A percentile compares a stretch with the other conserved stretches of the same genome.
phyloP scores from a whole-genome alignment of 2,329 filamentous ascomycete genomes.

The Penicillium sp. region DNA sequence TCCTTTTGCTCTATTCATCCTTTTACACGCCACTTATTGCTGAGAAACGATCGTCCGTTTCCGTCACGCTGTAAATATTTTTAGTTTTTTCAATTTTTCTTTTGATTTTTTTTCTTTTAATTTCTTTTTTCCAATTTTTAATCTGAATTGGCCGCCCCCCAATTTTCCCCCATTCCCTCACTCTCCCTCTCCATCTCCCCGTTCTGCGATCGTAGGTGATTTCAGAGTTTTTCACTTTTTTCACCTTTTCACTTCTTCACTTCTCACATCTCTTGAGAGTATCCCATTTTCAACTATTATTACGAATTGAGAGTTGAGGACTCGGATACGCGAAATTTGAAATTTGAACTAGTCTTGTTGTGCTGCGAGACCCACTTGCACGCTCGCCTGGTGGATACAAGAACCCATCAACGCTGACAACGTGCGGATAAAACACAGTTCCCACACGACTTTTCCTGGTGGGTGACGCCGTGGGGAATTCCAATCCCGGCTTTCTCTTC shows the following conservation, averaged over 20 bases:
- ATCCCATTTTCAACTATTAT: neutral
- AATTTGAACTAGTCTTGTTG: constrained; percentile 33
- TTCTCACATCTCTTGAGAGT: constrained; percentile 1
- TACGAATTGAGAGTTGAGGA: neutral
- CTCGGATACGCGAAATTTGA: constrained; percentile 28
- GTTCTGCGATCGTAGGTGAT: constrained; percentile 15
- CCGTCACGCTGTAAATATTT: constrained; percentile 10
- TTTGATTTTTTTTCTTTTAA: constrained; percentile 16
- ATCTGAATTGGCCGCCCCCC: constrained; percentile 16
- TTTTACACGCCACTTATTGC: constrained; percentile 9
- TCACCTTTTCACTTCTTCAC: constrained; percentile 12
- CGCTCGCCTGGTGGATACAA: constrained; percentile 40
- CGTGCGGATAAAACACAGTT: constrained; percentile 42
- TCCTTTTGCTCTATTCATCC: constrained; percentile 4
- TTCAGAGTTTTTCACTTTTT: constrained; percentile 14
- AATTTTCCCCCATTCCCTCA: constrained; percentile 15
- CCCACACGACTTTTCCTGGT: constrained; percentile 32
- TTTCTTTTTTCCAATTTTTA: constrained; percentile 11
- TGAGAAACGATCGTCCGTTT: constrained; percentile 25
- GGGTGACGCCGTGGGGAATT: constrained; percentile 38
- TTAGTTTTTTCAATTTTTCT: constrained; percentile 14
- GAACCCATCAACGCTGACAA: constrained; percentile 37
- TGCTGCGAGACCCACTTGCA: constrained; percentile 38
- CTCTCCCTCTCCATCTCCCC: neutral
- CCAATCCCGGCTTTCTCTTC: constrained; percentile 16